Evolutionary conservation across 2,329 filamentous ascomycete species (phyloP), one percentile per base, ranked within the genome.

Genomic region (Dothiorella sarmentorum): DNA sequence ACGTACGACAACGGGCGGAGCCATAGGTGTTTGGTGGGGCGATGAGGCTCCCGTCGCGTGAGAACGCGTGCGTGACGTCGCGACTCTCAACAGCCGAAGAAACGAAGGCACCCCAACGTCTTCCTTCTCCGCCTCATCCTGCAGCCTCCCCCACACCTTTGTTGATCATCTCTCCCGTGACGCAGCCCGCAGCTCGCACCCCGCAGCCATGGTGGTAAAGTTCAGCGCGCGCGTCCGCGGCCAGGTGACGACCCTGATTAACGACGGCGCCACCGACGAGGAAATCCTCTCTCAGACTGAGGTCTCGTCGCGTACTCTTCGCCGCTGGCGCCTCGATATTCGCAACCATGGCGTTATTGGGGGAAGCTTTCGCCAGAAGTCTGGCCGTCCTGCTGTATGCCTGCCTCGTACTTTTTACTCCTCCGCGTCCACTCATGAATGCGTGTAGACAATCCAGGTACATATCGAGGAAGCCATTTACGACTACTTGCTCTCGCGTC

Each of bases 11-110:
- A 44, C 38, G 18, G 52, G 52, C 7, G 38, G 52, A 53, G 49
- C 33, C 49, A 53, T 53, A 35, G 49, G 22, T 53, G 49, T 18
- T 52, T n/a, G 49, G 35, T 53, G 49, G 24, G 35, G 49, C 47
- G 47, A 26, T 18, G 45, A 17, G 20, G n/a, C n/a, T n/a, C n/a
- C n/a, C 20, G 22, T 27, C 33, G 49, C 49, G 26, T 22, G 13
- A 38, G 24, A 38, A 40, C 49, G 49, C 49, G 45, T 37, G 18
- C 3, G 31, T 51, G 45, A 51, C 45, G 49, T 53, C 49, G 31
- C 24, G 20, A 31, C 29, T 31, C 10, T 31, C 29, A 13, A 31
- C 29, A 31, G 15, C 10, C 29, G 3, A 31, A 31, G 10, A 9
- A 3, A 10, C 29, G 3, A 11, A 20, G 20, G 5, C 40, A 10